phyloP scores from a whole-genome alignment of 2,329 filamentous ascomycete species.

The Zymoseptoria tritici region DNA sequence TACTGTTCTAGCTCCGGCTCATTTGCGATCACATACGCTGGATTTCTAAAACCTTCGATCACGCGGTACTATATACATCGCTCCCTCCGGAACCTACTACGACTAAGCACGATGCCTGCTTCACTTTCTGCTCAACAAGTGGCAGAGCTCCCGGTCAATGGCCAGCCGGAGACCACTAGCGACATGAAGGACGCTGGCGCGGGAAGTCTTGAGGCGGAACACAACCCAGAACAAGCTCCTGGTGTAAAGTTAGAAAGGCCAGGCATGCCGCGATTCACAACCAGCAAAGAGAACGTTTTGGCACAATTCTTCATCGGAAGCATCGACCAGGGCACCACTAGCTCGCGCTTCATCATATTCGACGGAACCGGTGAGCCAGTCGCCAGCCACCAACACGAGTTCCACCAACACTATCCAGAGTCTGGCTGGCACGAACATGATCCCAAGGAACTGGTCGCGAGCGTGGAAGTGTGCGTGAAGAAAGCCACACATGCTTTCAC shows the following conservation, averaged over 20 bases:
- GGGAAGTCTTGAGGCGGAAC: background rate
- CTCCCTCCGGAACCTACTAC: background rate
- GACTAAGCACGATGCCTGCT: background rate
- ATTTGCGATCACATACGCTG: background rate
- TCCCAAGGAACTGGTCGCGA: constrained; percentile 64
- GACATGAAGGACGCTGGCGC: background rate
- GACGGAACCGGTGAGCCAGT: constrained; percentile 69
- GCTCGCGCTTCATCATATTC: constrained; percentile 84
- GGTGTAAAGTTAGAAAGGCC: constrained; percentile 8
- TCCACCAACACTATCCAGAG: constrained; percentile 74
- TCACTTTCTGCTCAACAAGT: background rate
- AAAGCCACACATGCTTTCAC: constrained; percentile 65
- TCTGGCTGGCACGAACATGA: constrained; percentile 91
- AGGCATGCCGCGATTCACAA: constrained; percentile 27
- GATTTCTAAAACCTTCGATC: background rate
- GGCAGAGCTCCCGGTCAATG: background rate
- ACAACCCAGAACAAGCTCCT: background rate
- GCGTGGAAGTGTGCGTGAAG: constrained; percentile 73
- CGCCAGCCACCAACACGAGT: constrained; percentile 78
- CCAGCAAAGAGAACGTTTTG: constrained; percentile 29
- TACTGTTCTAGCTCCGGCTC: background rate
- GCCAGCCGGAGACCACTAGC: background rate
- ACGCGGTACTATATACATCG: too few relatives aligned
- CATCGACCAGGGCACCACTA: constrained; percentile 88
- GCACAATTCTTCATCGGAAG: constrained; percentile 68